Evolutionary conservation across 2,329 filamentous ascomycete genomes (phyloP).

Genomic region (Annulohypoxylon truncatum): DNA sequence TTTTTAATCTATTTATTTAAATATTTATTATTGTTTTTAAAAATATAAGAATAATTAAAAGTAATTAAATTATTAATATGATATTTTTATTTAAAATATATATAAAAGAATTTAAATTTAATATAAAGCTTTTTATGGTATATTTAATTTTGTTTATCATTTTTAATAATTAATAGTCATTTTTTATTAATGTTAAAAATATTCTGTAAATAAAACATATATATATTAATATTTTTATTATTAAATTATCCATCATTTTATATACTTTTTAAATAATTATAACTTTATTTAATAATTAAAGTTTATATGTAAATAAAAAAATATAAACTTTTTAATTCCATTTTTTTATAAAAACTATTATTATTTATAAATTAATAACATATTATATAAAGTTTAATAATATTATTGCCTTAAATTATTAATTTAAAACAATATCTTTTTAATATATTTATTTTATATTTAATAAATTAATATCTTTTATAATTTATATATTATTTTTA

Average conservation of each 20-base stretch:
- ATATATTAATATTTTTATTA: not conserved
- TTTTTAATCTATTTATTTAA: not conserved
- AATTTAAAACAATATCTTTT: not conserved
- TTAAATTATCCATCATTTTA: not conserved
- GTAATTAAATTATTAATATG: not conserved
- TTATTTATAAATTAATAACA: not conserved
- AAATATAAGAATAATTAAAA: not conserved
- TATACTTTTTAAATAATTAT: not conserved
- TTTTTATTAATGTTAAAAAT: not conserved
- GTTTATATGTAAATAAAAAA: not conserved
- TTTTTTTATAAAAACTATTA: not conserved
- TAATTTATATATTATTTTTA: not conserved
- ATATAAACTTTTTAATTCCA: not conserved
- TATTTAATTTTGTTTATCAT: not conserved
- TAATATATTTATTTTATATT: too few species aligned
- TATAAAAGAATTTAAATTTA: not conserved
- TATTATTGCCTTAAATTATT: not conserved
- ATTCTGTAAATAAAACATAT: not conserved
- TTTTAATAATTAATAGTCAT: not conserved
- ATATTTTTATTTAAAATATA: not conserved
- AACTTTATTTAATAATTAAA: not conserved
- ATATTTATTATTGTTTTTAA: not conserved
- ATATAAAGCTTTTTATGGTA: not conserved
- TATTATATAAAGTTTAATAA: not conserved
- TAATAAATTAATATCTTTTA: not conserved